Evolutionary conservation across 306 rosid species (phyloP).

Genomic region (Casuarina glauca): DNA sequence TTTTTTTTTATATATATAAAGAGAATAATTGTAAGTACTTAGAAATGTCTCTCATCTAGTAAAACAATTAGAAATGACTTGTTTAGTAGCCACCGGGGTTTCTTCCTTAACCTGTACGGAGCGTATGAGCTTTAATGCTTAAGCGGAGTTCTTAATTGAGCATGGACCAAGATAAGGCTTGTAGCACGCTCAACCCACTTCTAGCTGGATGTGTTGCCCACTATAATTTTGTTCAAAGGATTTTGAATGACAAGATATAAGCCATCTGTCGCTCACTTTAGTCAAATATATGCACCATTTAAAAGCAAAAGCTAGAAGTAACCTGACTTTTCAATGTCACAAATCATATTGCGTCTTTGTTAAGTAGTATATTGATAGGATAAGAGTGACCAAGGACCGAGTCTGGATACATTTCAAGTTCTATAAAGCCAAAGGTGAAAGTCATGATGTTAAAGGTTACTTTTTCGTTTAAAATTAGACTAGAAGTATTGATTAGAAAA

Average conservation of each 20-base stretch:
- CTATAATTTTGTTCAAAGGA: background rate
- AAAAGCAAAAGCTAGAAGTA: background rate
- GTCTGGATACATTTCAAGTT: background rate
- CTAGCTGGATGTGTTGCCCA: no score
- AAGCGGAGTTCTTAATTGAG: no score
- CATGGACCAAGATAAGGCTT: no score
- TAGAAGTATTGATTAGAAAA: background rate
- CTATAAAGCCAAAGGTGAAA: background rate
- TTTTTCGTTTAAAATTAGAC: background rate
- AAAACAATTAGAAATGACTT: no score
- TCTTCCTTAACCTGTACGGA: no score
- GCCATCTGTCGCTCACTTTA: background rate
- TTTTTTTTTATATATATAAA: no score
- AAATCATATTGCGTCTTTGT: background rate
- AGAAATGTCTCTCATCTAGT: no score
- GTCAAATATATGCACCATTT: background rate
- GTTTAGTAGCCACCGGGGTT: no score
- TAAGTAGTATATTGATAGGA: background rate
- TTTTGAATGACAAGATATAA: background rate
- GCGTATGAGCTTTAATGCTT: no score
- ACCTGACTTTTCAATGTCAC: background rate
- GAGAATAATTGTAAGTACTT: no score
- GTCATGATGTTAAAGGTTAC: background rate
- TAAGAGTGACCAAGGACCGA: background rate
- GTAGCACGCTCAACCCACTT: no score